Percentiles rank a stretch among this genome's conserved stretches.
These are phyloP conservation scores for Epichloe brachyelytri DNA, from an alignment of 2,329 filamentous ascomycete species.

Conservation along the genomic window DNA sequence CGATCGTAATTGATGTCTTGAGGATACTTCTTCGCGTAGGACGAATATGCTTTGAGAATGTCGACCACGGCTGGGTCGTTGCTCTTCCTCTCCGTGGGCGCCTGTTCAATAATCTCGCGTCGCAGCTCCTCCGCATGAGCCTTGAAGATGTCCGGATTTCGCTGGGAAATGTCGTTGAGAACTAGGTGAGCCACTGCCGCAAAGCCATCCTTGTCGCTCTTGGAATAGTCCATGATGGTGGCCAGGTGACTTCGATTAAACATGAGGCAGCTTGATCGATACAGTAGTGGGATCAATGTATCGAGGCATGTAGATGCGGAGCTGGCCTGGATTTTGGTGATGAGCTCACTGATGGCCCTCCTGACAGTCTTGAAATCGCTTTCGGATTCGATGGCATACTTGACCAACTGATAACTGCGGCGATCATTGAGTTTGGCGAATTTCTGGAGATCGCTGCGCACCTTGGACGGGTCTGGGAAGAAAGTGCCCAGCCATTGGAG, in stretches of 20 bases:
- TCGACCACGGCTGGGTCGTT: slow-evolving; percentile 72
- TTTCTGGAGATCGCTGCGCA: slow-evolving; percentile 67
- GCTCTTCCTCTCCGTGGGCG: slow-evolving; percentile 52
- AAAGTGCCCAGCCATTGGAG: slow-evolving; percentile 61
- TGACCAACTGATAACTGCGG: slow-evolving; percentile 76
- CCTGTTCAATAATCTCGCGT: slow-evolving; percentile 69
- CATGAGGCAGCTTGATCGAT: slow-evolving; percentile 69
- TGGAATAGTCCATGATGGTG: slow-evolving; percentile 76
- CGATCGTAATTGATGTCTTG: slow-evolving; percentile 70
- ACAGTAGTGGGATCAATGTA: slow-evolving; percentile 70
- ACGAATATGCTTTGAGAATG: slow-evolving; percentile 85
- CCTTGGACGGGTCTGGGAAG: slow-evolving; percentile 62
- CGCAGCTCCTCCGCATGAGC: slow-evolving; percentile 86
- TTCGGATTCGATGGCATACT: slow-evolving; percentile 71
- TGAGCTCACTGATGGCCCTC: slow-evolving; percentile 80
- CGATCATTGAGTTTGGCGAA: slow-evolving; percentile 88
- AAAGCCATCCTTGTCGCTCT: slow-evolving; percentile 68
- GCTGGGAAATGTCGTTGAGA: slow-evolving; percentile 80
- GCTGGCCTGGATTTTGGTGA: slow-evolving; percentile 63
- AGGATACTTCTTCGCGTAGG: slow-evolving; percentile 77
- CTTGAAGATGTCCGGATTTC: slow-evolving; percentile 82
- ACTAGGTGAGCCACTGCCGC: slow-evolving; percentile 74
- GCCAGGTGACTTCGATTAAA: slow-evolving; percentile 93
- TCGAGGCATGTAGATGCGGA: slow-evolving; percentile 56
- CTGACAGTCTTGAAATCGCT: slow-evolving; percentile 87